Base-by-base conservation (phyloP, 768 basidiomycete species). In the Hericium rajendrae region DNA sequence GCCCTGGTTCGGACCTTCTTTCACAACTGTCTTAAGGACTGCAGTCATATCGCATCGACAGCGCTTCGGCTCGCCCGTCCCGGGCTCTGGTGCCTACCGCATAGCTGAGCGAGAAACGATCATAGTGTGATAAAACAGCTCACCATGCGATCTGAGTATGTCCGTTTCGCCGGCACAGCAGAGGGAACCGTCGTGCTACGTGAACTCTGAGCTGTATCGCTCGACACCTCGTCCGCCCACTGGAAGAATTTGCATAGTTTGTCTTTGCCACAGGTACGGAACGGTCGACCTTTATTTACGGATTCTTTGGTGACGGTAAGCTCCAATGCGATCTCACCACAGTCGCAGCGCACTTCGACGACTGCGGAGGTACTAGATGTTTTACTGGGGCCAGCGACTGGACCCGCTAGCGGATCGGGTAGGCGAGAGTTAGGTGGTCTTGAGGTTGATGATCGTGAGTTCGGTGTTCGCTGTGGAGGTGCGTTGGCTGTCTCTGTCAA, bases 1-100 rank as follows among this genome's bases (percentile, higher is more conserved):
- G 28, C 26, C 26, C 24, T 51, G 49, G 22, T 24, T 51, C 15
- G 63, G 63, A 20, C 22, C 63, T 28, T 49, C 63, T 15, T 53
- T 51, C 48, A 13, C 24, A 16, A 60, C 61, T 41, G 55, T 53
- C 49, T 49, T 56, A 46, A 51, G 20, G 20, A 51, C 49, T 22
- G 49, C 24, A 24, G 49, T 51, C 28, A 51, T 16, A 24, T 51
- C 24, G 9, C 49, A 51, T 46, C 43, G n/a, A 28, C 22, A 51
- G 49, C 49, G 28, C 16, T 26, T 51, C 9, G 28, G 16, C 26
- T 51, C 49, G 22, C 15, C 26, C 20, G 24, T 11, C 18, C 20
- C 49, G 11, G 49, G 24, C 6, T 51, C 15, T 13, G 22, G 49
- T 26, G 20, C 20, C 22, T 37, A 10, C 28, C 20, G 26, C n/a